Evolutionary conservation across 495 filamentous ascomycete genomes (phyloP), one percentile per base, ranked within the genome.

Genomic region (Thermothielavioides terrestris): DNA sequence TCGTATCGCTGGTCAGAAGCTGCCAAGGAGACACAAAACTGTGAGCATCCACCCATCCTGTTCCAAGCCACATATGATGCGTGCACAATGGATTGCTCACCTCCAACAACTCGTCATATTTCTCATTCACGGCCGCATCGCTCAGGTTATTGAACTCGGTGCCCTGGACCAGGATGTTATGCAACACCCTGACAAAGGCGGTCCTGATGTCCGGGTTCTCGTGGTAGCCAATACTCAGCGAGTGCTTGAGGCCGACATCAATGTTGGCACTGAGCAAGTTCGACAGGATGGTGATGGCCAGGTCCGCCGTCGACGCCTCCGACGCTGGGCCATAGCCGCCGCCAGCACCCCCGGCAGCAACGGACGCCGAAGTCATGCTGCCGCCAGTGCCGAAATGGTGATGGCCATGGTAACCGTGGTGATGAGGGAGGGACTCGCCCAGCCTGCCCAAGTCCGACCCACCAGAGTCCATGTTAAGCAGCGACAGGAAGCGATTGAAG

Each of bases 191-290:
- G 48, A 84, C 75, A 54, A 84, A 84, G 17, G 81, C 81, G 7
- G 80, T 84, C 32, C 81, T 70, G 44, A 83, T 82, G 57, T 82
- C 78, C 9, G 79, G 60, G 55, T 81, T 79, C 58, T 84, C 77
- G 52, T 83, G 77, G 51, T 84, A 84, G 6, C 80, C 81, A 50
- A 84, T 81, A 52, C 72, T 75, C 20, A 84, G 63, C 9, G 77
- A 79, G 55, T 81, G 76, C 60, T 84, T 83, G 14, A 84, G 62
- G 2, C 81, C 81, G 15, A 84, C 80, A 58, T 84, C 81, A 28
- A 84, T 80, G 56, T 84, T 84, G 3, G 81, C 80, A 48, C 79
- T 82, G 31, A 84, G 61, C 3, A 84, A 70, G 49, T 84, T 84
- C 17, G 79, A 82, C 30, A 84, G 66, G 18, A 81, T 80, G 23